Percentiles rank a stretch among this genome's conserved stretches.
phyloP scores from a whole-genome alignment of 805 yeast species.

The Metschnikowia colocasiae region DNA sequence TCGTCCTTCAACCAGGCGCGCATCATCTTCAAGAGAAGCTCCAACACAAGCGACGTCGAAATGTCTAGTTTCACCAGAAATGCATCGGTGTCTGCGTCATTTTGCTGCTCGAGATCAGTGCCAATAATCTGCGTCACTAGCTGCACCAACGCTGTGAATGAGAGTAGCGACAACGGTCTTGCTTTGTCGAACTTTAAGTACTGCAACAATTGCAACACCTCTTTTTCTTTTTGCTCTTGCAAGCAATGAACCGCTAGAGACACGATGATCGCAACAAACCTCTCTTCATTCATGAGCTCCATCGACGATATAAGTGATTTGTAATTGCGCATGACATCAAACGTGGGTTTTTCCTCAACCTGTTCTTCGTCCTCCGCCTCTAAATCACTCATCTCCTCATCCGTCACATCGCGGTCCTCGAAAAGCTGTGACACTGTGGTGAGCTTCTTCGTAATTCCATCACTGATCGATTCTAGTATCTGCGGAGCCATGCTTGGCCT shows the following conservation, averaged over 20 bases:
- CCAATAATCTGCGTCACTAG: constrained; percentile 19
- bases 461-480: constrained; percentile 18
- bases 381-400: constrained; percentile 19
- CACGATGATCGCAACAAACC: constrained; percentile 29
- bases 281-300: constrained; percentile 32
- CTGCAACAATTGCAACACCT: constrained; percentile 23
- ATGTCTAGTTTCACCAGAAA: constrained; percentile 5
- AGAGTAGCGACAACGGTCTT: constrained; percentile 25
- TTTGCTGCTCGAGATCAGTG: constrained; percentile 16
- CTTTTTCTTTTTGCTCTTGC: constrained; percentile 16
- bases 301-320: constrained; percentile 28
- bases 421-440: constrained; percentile 19
- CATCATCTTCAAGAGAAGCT: constrained; percentile 23
- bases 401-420: constrained; percentile 34
- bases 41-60: constrained; percentile 19
- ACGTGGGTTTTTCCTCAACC: not conserved
- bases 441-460: constrained; percentile 20
- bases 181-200: constrained; percentile 20
- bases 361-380: not conserved
- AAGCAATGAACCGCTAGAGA: constrained; percentile 25
- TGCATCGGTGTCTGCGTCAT: not conserved
- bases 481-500: constrained; percentile 20
- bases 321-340: constrained; percentile 11
- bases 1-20: constrained; percentile 32
- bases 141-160: constrained; percentile 32